phyloP scores from a whole-genome alignment of 2,329 filamentous ascomycete species.

The Claviceps africana region DNA sequence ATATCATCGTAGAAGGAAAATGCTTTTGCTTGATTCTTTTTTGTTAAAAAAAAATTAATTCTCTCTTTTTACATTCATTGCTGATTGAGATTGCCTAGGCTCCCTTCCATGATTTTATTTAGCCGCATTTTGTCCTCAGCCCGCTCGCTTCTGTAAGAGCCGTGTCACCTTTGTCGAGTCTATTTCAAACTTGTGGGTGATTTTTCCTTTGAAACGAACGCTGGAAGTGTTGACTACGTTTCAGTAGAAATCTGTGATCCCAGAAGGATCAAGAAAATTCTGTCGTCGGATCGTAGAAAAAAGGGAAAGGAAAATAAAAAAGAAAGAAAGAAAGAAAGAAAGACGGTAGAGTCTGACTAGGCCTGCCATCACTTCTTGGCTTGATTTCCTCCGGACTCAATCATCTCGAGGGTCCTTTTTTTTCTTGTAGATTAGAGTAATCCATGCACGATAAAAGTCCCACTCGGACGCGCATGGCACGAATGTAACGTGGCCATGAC shows the following conservation, averaged over 20 bases:
- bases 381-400: not conserved
- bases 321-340: no score
- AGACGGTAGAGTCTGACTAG: not conserved
- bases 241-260: not conserved
- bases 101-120: not conserved
- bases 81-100: conserved; percentile 2
- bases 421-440: not conserved
- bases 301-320: no score
- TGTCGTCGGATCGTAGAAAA: not conserved
- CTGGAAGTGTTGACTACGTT: conserved; percentile 1
- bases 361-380: not conserved
- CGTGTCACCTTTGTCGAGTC: not conserved
- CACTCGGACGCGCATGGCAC: not conserved
- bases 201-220: not conserved
- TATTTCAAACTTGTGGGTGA: not conserved
- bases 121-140: not conserved
- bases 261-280: not conserved
- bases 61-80: no score
- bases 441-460: not conserved
- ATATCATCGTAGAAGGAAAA: not conserved
- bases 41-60: not conserved
- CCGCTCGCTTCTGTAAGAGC: not conserved
- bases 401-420: not conserved
- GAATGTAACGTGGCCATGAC: not conserved
- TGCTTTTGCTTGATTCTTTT: not conserved